phyloP scores from a whole-genome alignment of 768 basidiomycete genomes.

The Ramaria rubella region DNA sequence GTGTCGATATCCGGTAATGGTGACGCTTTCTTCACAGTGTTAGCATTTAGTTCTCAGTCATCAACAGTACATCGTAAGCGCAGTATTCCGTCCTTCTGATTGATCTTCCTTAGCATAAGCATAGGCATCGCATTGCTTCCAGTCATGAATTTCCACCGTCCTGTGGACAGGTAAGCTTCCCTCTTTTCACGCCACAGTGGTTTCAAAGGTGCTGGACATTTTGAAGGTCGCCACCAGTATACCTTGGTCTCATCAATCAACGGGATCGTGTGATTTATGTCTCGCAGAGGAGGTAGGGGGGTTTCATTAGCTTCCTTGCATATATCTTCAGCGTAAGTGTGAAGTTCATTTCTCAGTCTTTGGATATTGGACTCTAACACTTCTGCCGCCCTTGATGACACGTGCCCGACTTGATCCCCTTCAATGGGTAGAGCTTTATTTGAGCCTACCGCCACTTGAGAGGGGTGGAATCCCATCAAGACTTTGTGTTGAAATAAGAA shows the following conservation, averaged over 20 bases:
- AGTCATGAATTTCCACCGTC: slow-evolving; percentile 25
- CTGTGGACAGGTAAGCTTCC: slow-evolving; percentile 24
- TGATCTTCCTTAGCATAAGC: slow-evolving; percentile 27
- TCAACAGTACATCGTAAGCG: slow-evolving; percentile 21
- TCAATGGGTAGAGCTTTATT: background rate
- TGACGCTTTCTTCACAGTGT: slow-evolving; percentile 23
- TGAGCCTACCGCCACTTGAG: background rate
- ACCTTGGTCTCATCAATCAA: slow-evolving; percentile 26
- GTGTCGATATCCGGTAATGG: slow-evolving; percentile 25
- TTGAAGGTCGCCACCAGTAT: slow-evolving; percentile 29
- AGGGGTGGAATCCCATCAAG: background rate
- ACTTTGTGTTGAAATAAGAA: slow-evolving; percentile 8
- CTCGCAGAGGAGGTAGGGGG: slow-evolving; percentile 23
- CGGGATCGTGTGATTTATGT: slow-evolving; percentile 33
- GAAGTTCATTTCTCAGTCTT: slow-evolving; percentile 13
- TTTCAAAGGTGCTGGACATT: slow-evolving; percentile 30
- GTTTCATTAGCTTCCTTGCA: slow-evolving; percentile 17
- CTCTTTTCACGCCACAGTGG: slow-evolving; percentile 24
- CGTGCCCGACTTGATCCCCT: slow-evolving; percentile 9
- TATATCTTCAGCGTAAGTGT: slow-evolving; percentile 15
- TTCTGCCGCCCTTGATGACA: slow-evolving; percentile 16
- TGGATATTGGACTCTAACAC: slow-evolving; percentile 12
- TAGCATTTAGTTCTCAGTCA: slow-evolving; percentile 25
- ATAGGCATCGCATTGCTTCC: slow-evolving; percentile 27
- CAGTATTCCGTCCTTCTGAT: slow-evolving; percentile 13